Conservation (phyloP, 208 protist species). For the Leishmania tarentolae region DNA sequence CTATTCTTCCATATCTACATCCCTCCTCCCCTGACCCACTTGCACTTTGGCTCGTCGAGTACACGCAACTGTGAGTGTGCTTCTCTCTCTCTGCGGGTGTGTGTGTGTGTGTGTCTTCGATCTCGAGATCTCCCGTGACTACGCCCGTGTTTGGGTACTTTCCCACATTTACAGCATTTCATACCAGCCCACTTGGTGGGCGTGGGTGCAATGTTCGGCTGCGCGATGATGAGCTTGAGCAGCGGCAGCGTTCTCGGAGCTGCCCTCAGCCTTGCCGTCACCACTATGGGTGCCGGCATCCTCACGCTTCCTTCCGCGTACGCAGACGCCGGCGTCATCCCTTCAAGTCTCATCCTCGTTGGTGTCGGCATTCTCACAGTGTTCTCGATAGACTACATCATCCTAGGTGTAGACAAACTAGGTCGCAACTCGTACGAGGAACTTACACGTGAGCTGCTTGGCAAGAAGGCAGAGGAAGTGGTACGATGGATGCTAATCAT, state of each 20-base stretch:
- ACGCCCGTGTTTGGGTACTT: neutral
- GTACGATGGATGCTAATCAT: conserved; percentile 67
- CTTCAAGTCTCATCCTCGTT: conserved; percentile 41
- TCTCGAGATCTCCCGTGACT: neutral
- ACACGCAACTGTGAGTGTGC: neutral
- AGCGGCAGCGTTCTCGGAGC: conserved; percentile 53
- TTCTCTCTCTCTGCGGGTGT: neutral
- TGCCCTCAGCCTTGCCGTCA: conserved; percentile 70
- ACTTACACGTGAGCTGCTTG: conserved; percentile 67
- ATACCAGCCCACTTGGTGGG: neutral
- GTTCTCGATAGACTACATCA: conserved; percentile 70
- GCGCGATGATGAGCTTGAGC: neutral
- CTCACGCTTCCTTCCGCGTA: conserved; percentile 78
- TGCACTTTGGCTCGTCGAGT: neutral
- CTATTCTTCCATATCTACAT: neutral
- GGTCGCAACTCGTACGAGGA: conserved; percentile 80
- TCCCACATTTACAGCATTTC: neutral
- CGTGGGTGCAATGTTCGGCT: conserved; percentile 4
- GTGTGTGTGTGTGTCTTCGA: no score
- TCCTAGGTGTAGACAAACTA: conserved; percentile 59
- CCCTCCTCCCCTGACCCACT: neutral
- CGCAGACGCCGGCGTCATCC: conserved; percentile 58
- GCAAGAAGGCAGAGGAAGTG: conserved; percentile 43
- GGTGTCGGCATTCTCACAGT: conserved; percentile 65
- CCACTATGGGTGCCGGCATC: conserved; percentile 78